Evolutionary conservation across 75 land plant species (phyloP).

Genomic region (Picea sitchensis): DNA sequence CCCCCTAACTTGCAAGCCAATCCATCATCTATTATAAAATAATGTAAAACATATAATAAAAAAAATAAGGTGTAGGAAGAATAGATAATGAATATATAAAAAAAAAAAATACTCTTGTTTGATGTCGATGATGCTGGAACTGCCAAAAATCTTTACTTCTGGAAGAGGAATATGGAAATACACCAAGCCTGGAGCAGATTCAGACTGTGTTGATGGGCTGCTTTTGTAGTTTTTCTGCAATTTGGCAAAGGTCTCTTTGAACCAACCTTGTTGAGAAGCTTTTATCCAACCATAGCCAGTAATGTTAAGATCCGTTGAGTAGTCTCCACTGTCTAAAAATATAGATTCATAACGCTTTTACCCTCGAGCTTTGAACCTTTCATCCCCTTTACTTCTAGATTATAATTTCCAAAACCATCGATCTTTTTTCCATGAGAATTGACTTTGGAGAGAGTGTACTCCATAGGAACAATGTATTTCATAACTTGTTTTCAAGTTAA

Average conservation of each 20-base stretch:
- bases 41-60: too few relatives aligned
- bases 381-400: slow-evolving; percentile 26
- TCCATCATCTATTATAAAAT: too few relatives aligned
- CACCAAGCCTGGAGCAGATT: too few relatives aligned
- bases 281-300: slow-evolving; percentile 43
- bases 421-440: slow-evolving; percentile 19
- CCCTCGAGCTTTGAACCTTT: slow-evolving; percentile 11
- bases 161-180: too few relatives aligned
- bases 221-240: slow-evolving; percentile 16
- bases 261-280: slow-evolving; percentile 33
- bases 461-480: slow-evolving; percentile 34
- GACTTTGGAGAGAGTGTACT: slow-evolving; percentile 24
- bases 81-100: too few relatives aligned
- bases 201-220: too few relatives aligned
- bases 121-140: too few relatives aligned
- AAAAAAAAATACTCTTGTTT: too few relatives aligned
- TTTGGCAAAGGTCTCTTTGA: slow-evolving; percentile 16
- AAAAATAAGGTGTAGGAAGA: too few relatives aligned
- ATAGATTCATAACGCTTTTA: slow-evolving; percentile 37
- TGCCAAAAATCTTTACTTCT: too few relatives aligned
- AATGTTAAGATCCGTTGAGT: slow-evolving; percentile 18
- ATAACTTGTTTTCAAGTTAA: slow-evolving; percentile 22
- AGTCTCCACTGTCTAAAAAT: slow-evolving; percentile 51
- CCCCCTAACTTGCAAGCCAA: too few relatives aligned
- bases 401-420: slow-evolving; percentile 42